Conservation (phyloP, 202 grass and related monocot genomes). For the Musa balbisiana region DNA sequence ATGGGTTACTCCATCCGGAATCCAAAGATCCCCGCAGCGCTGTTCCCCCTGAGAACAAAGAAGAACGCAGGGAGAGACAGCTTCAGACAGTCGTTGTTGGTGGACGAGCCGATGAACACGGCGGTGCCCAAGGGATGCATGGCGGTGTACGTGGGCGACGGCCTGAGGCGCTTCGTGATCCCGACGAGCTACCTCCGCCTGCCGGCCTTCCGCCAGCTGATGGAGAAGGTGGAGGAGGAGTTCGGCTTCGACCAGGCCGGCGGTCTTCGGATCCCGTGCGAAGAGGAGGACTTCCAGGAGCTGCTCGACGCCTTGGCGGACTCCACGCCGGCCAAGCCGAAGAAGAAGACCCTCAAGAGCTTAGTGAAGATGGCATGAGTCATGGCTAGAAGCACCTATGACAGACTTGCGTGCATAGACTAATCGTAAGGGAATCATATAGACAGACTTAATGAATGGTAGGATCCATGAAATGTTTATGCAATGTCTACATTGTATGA, state of each 20-base stretch:
- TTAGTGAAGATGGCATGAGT: too few relatives aligned
- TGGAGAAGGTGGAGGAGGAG: conserved; percentile 69
- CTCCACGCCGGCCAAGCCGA: neutral
- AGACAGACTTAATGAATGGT: too few relatives aligned
- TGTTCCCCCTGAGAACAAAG: neutral
- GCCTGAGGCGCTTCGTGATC: conserved; percentile 57
- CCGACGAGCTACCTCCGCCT: conserved; percentile 45
- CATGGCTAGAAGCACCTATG: too few relatives aligned
- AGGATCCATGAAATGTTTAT: too few relatives aligned
- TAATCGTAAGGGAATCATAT: too few relatives aligned
- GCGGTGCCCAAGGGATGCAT: conserved; percentile 58
- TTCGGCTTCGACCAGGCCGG: conserved; percentile 51
- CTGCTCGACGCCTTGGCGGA: conserved; percentile 26
- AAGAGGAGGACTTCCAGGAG: conserved; percentile 50
- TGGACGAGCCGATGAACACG: neutral
- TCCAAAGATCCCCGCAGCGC: neutral
- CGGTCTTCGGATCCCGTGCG: conserved; percentile 52
- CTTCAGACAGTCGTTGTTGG: neutral
- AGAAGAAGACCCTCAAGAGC: neutral
- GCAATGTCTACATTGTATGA: too few relatives aligned
- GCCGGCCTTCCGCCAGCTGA: conserved; percentile 50
- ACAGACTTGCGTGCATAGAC: too few relatives aligned
- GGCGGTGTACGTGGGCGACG: conserved; percentile 56
- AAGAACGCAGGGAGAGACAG: neutral
- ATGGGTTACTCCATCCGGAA: neutral